Base-by-base conservation (phyloP, 495 filamentous ascomycete species). In the Diplogelasinospora grovesii region DNA sequence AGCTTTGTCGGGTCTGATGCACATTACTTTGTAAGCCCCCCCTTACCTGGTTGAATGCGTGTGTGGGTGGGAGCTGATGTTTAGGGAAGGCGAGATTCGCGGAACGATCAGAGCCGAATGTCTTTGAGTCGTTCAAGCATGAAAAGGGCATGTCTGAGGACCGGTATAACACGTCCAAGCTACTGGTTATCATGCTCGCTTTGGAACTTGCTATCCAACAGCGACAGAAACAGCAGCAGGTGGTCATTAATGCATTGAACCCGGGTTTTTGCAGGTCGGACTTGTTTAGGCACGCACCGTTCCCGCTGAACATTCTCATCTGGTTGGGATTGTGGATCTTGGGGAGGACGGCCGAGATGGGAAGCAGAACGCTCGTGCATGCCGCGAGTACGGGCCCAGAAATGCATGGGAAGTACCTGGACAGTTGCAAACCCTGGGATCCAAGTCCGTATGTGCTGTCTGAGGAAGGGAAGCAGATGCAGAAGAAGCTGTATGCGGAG, bases 221-320 rank as follows among this genome's bases (percentile, higher is more conserved):
- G 7, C 24, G 22, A 20, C 11, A 25, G 37, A 50, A 51, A 13
- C 48, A 56, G 3, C 48, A 51, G 16, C 42, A 46, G 26, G 71
- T 83, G 13, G 63, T 77, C 16, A 53, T 82, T 37, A 78, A 76
- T 49, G 57, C 64, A 15, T 27, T 72, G 5, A 72, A 69, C 36
- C 78, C 78, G 0, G 74, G 75, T 1, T 43, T 75, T 26, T 77
- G 70, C 52, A 45, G 65, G 31, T 69, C 74, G 4, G 43, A 53
- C 3, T 48, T 79, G 1, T 52, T 46, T 3, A 56, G 72, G 1
- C 59, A 76, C 28, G 16, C 45, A 5, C 38, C 37, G n/a, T 19
- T 28, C 2, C 5, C 52, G 16, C 22, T 32, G 8, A 48, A 44
- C 0, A 37, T 39, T 19, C 1, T 60, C 5, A 5, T 64, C 21